These are phyloP conservation scores for Niveomyces coronatus DNA, from an alignment of 2,329 filamentous ascomycete genomes.

Conservation along the genomic window DNA sequence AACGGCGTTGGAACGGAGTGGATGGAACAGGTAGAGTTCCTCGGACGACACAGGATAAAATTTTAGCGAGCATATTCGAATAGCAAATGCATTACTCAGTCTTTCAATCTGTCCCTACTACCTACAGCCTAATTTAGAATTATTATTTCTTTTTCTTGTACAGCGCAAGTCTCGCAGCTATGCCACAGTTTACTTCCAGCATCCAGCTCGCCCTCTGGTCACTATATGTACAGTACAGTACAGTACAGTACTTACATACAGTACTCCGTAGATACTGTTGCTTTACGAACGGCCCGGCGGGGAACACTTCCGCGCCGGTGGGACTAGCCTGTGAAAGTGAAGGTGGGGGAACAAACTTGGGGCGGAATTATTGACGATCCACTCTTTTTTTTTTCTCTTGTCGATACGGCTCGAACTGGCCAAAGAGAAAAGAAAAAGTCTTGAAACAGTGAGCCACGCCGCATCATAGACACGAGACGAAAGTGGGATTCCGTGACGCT, in stretches of 20 bases:
- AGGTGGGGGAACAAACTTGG: conserved; percentile 2
- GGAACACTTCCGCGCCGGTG: conserved; percentile 3
- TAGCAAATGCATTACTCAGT: conserved; percentile 4
- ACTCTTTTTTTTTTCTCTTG: conserved; percentile 4
- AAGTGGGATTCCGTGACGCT: not conserved
- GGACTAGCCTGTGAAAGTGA: conserved; percentile 3
- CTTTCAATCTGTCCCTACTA: too few species aligned
- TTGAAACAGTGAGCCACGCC: not conserved
- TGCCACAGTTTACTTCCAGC: too few species aligned
- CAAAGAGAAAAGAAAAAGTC: conserved; percentile 1
- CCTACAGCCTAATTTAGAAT: too few species aligned
- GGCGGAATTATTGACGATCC: too few species aligned
- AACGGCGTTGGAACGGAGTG: conserved; percentile 1
- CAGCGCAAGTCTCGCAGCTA: too few species aligned
- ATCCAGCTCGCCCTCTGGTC: too few species aligned
- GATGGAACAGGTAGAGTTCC: conserved; percentile 7
- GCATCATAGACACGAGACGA: not conserved
- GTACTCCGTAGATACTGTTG: too few species aligned
- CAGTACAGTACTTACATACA: too few species aligned
- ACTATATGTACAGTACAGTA: too few species aligned
- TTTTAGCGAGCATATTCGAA: not conserved
- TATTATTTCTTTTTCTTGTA: too few species aligned
- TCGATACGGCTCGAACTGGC: too few species aligned
- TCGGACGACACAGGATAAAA: conserved; percentile 1
- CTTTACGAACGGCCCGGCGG: too few species aligned